These are phyloP conservation scores for Aspergillus cejpii DNA, from an alignment of 2,329 filamentous ascomycete genomes.

Conservation along the genomic window DNA sequence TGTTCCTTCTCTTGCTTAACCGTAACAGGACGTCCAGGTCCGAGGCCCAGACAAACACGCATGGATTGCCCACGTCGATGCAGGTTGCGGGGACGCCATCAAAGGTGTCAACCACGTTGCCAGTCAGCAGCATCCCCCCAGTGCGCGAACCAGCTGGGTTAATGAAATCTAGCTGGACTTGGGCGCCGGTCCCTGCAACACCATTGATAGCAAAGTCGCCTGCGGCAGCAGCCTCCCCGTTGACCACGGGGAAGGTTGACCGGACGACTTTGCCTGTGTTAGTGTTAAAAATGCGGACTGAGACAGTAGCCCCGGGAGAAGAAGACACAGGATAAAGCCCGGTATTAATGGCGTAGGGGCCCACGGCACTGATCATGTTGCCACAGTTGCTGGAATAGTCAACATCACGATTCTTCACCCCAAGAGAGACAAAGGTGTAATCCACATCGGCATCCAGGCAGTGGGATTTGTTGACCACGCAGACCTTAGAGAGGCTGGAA, in stretches of 20 bases:
- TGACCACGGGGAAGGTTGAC: constrained; percentile 50
- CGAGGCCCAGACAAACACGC: constrained; percentile 53
- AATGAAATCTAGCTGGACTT: constrained; percentile 55
- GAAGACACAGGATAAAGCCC: constrained; percentile 42
- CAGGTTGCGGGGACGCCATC: constrained; percentile 49
- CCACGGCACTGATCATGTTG: constrained; percentile 64
- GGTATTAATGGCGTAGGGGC: constrained; percentile 57
- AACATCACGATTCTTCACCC: constrained; percentile 54
- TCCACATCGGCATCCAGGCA: constrained; percentile 53
- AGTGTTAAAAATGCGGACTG: constrained; percentile 60
- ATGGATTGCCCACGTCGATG: constrained; percentile 59
- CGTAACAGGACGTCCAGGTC: constrained; percentile 41
- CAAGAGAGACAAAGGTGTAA: constrained; percentile 65
- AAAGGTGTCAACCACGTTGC: constrained; percentile 49
- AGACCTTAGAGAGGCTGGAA: constrained; percentile 64
- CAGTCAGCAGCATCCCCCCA: constrained; percentile 56
- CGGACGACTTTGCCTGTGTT: constrained; percentile 62
- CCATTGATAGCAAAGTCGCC: constrained; percentile 60
- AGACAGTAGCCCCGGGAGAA: constrained; percentile 9
- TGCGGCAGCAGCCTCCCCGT: constrained; percentile 43
- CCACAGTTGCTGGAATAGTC: constrained; percentile 67
- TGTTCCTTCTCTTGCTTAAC: too few relatives aligned
- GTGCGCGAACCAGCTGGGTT: constrained; percentile 59
- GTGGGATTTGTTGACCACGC: constrained; percentile 53
- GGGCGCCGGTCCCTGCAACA: constrained; percentile 53